Base-by-base conservation (phyloP, 164 flowering plant genomes). In the Berberis vulgaris region DNA sequence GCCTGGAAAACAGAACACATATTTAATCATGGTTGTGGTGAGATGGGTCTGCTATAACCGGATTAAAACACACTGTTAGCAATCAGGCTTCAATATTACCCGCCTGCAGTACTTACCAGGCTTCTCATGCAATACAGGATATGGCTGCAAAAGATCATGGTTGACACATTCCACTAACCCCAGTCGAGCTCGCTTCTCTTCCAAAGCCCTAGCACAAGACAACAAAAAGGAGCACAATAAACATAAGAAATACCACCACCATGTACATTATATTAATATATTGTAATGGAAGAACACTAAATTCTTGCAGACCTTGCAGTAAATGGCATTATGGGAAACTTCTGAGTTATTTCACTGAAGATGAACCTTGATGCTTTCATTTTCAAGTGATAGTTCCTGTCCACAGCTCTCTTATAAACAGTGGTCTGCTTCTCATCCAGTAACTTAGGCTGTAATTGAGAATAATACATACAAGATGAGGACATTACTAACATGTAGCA, bases 311-410 rank as follows among this genome's bases (percentile, higher is more conserved):
- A 94, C 98, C 98, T 87, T 52, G 96, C 96, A 54, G 88, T 67
- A 68, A 94, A 94, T 41, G 98, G 98, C 95, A 94, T 82, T 71
- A 90, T 86, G 0, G 97, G 98, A 50, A 88, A 94, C 45, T 85
- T 91, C 79, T 94, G 91, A 63, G 59, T 91, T 44, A 94, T 94
- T 78, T 94, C 98, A 59, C 97, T 87, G 77, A 94, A 88, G 64
- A 94, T 91, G 70, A 94, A 94, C 75, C 98, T 83, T 9, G 97
- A 94, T 0, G 98, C 79, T 75, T 94, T 94, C 98, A 94, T 86
- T 79, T 91, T 94, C 75, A 90, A 71, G 74, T 90, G 92, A 79
- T 94, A 94, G 59, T 77, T 94, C 71, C 79, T 88, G 79, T 91
- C 97, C 59, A 88, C 96, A 5, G 96, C 97, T 77, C 97, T 88